These are phyloP conservation scores for Epithele typhae DNA, from an alignment of 768 basidiomycete genomes.

Conservation along the genomic window DNA sequence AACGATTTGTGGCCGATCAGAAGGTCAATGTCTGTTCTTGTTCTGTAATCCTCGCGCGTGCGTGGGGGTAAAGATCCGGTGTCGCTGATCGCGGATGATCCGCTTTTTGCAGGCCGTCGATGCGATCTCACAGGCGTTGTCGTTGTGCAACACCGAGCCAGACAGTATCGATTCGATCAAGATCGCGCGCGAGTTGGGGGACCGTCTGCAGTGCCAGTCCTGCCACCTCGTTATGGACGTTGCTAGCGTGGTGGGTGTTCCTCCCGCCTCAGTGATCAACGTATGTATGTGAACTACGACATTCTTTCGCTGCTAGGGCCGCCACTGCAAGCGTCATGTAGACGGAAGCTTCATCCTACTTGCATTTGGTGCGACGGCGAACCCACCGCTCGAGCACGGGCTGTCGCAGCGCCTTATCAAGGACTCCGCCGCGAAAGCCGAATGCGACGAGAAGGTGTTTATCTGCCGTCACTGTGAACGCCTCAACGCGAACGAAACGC, in stretches of 20 bases:
- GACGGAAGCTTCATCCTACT: conserved; percentile 39
- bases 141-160: conserved; percentile 27
- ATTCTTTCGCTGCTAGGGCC: conserved; percentile 35
- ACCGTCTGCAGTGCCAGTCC: conserved; percentile 41
- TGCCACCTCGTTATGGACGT: conserved; percentile 51
- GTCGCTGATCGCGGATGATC: no score
- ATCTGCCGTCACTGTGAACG: conserved; percentile 5
- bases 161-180: conserved; percentile 24
- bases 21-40: conserved; percentile 38
- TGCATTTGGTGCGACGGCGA: conserved; percentile 2
- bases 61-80: no score
- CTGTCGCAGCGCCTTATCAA: conserved; percentile 7
- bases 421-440: conserved; percentile 19
- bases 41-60: no score
- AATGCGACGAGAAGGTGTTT: conserved; percentile 28
- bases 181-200: conserved; percentile 22
- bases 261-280: no score
- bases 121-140: conserved; percentile 36
- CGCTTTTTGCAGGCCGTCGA: conserved; percentile 42
- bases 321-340: conserved; percentile 63
- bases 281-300: neutral
- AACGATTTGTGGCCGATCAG: conserved; percentile 53
- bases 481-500: no score
- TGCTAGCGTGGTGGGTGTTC: conserved; percentile 36
- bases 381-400: conserved; percentile 24